A percentile compares a stretch with the other conserved stretches of the same genome.
phyloP scores from a whole-genome alignment of 768 basidiomycete genomes.

The Coprinellus micaceus region DNA sequence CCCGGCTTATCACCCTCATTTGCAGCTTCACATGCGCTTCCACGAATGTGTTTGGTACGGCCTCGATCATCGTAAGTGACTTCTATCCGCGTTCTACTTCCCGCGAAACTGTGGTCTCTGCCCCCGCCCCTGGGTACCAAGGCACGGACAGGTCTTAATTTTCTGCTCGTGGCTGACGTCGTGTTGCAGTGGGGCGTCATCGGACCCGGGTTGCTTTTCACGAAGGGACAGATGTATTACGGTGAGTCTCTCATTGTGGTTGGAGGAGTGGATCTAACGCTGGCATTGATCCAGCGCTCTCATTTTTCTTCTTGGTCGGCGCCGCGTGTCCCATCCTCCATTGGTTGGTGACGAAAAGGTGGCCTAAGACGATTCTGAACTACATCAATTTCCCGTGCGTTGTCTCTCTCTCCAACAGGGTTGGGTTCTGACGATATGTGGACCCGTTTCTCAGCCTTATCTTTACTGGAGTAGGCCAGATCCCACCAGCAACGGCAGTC shows the following conservation, averaged over 20 bases:
- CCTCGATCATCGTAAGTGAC: constrained; percentile 71
- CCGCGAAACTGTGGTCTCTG: too few species aligned
- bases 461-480: constrained; percentile 57
- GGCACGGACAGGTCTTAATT: too few species aligned
- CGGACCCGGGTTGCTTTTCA: constrained; percentile 71
- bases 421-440: too few species aligned
- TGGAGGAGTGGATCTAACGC: too few species aligned
- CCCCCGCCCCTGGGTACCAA: too few species aligned
- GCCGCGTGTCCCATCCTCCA: constrained; percentile 53
- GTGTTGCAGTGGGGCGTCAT: constrained; percentile 89
- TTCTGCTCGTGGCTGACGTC: too few species aligned
- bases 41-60: constrained; percentile 74
- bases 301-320: constrained; percentile 74
- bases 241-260: too few species aligned
- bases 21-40: constrained; percentile 68
- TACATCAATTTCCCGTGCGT: constrained; percentile 68
- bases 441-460: too few species aligned
- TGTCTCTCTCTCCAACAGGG: too few species aligned
- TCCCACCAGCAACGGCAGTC: constrained; percentile 64
- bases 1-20: too few species aligned
- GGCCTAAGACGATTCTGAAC: constrained; percentile 58
- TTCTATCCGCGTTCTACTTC: too few species aligned
- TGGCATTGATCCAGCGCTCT: too few species aligned
- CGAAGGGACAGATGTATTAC: constrained; percentile 57
- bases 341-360: constrained; percentile 53